Evolutionary conservation across 2,329 filamentous ascomycete genomes (phyloP).

Genomic region (Colletotrichum siamense): DNA sequence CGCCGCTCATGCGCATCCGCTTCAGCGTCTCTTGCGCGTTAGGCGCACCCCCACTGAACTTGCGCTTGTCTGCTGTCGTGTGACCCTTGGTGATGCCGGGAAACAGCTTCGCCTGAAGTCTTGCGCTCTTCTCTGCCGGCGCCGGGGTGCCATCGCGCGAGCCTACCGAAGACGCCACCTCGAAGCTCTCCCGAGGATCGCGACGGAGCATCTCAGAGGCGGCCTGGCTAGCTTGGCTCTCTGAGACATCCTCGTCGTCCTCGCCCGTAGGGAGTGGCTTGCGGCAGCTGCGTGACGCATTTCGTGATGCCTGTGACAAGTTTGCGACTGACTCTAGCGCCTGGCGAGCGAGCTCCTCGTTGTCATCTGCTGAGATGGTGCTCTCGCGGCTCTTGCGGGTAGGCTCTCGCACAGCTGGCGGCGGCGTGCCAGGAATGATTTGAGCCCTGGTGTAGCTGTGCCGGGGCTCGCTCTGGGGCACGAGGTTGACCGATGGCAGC

Average conservation of each 20-base stretch:
- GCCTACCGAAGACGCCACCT: constrained; percentile 48
- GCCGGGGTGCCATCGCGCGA: constrained; percentile 50
- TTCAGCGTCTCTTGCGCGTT: constrained; percentile 43
- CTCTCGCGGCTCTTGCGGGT: constrained; percentile 79
- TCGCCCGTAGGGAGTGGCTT: constrained; percentile 24
- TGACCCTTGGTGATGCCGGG: constrained; percentile 48
- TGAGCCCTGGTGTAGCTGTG: constrained; percentile 47
- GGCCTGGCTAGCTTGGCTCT: constrained; percentile 79
- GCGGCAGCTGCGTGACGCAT: constrained; percentile 15
- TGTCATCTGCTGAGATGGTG: constrained; percentile 76
- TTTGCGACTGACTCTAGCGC: constrained; percentile 60
- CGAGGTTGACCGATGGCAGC: constrained; percentile 67
- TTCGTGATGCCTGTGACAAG: constrained; percentile 35
- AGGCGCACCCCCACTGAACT: constrained; percentile 43
- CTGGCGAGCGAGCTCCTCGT: constrained; percentile 61
- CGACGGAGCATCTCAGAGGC: constrained; percentile 77
- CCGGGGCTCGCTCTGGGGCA: constrained; percentile 63
- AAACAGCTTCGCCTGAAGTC: constrained; percentile 58
- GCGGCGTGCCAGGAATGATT: constrained; percentile 44
- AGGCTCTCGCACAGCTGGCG: constrained; percentile 51
- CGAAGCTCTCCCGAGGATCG: constrained; percentile 58
- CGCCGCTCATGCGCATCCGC: constrained; percentile 51
- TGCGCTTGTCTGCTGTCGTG: constrained; percentile 52
- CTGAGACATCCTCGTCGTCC: constrained; percentile 68
- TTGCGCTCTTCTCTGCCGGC: constrained; percentile 50